Conservation (phyloP, 768 basidiomycete species). For the Naganishia vishniacii region DNA sequence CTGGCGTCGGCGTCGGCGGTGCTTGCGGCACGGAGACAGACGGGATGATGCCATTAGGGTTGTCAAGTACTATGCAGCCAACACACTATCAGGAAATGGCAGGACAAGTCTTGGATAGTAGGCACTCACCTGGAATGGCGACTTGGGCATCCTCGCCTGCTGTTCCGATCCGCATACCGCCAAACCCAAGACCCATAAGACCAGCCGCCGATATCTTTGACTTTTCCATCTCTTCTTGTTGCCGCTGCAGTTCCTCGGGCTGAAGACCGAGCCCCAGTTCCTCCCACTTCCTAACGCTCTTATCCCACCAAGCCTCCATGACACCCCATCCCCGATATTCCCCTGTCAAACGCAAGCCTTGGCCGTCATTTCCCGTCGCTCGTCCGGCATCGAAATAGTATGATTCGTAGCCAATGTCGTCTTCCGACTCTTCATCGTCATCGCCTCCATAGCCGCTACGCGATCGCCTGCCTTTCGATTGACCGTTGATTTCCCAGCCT, state of each 20-base stretch:
- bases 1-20: slow-evolving; percentile 18
- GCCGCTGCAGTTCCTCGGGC: slow-evolving; percentile 33
- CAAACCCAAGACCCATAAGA: slow-evolving; percentile 32
- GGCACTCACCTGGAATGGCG: slow-evolving; percentile 44
- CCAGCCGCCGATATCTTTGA: slow-evolving; percentile 25
- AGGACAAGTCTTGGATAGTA: background rate
- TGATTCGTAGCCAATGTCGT: slow-evolving; percentile 45
- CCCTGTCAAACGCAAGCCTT: slow-evolving; percentile 69
- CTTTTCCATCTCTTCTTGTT: slow-evolving; percentile 33
- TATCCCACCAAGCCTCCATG: slow-evolving; percentile 87
- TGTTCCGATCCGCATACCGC: slow-evolving; percentile 38
- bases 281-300: slow-evolving; percentile 78
- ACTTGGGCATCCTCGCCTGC: slow-evolving; percentile 38
- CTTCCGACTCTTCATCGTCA: slow-evolving; percentile 42
- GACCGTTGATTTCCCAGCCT: slow-evolving; percentile 63
- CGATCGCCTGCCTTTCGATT: slow-evolving; percentile 49
- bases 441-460: slow-evolving; percentile 23
- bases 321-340: slow-evolving; percentile 90
- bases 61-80: slow-evolving; percentile 21
- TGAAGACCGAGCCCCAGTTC: slow-evolving; percentile 63
- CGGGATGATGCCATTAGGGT: slow-evolving; percentile 20
- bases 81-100: background rate
- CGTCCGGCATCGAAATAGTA: slow-evolving; percentile 41
- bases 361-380: slow-evolving; percentile 55
- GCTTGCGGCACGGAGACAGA: slow-evolving; percentile 11